Evolutionary conservation across 257 asterid genomes (phyloP).

Genomic region (Echites panduratus): DNA sequence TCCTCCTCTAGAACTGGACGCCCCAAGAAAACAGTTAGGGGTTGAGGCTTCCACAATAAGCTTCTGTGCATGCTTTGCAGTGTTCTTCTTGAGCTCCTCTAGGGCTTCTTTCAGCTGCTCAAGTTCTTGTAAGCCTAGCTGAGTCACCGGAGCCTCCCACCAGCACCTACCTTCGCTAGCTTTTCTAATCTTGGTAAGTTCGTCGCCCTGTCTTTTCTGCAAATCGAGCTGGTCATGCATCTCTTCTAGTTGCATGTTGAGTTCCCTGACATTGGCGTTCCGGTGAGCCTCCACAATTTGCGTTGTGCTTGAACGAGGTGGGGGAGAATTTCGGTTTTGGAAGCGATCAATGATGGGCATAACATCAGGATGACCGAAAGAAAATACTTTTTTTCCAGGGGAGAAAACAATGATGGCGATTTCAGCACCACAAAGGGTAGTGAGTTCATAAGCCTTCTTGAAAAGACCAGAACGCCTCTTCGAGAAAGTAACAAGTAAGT

Average conservation of each 20-base stretch:
- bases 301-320: slow-evolving; percentile 7
- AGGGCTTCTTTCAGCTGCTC: slow-evolving; percentile 35
- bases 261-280: slow-evolving; percentile 30
- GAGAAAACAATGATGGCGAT: slow-evolving; percentile 36
- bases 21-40: slow-evolving; percentile 14
- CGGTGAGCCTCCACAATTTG: slow-evolving; percentile 46
- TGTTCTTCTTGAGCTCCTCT: slow-evolving; percentile 35
- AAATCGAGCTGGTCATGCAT: slow-evolving; percentile 24
- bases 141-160: slow-evolving; percentile 40
- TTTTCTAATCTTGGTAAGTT: slow-evolving; percentile 22
- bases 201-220: slow-evolving; percentile 27
- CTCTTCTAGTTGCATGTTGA: slow-evolving; percentile 32
- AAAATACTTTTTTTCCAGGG: slow-evolving; percentile 35
- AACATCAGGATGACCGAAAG: slow-evolving; percentile 41
- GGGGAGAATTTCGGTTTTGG: slow-evolving; percentile 16
- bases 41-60: slow-evolving; percentile 18
- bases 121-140: slow-evolving; percentile 26
- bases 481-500: slow-evolving; percentile 43
- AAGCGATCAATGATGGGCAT: slow-evolving; percentile 30
- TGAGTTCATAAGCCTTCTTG: slow-evolving; percentile 38
- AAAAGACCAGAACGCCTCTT: slow-evolving; percentile 46
- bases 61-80: slow-evolving; percentile 23
- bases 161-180: slow-evolving; percentile 24
- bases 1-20: slow-evolving; percentile 16
- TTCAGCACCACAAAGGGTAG: slow-evolving; percentile 34